Evolutionary conservation across 2,329 filamentous ascomycete species (phyloP), one percentile per base, ranked within the genome.

Genomic region (Fusarium mangiferae): DNA sequence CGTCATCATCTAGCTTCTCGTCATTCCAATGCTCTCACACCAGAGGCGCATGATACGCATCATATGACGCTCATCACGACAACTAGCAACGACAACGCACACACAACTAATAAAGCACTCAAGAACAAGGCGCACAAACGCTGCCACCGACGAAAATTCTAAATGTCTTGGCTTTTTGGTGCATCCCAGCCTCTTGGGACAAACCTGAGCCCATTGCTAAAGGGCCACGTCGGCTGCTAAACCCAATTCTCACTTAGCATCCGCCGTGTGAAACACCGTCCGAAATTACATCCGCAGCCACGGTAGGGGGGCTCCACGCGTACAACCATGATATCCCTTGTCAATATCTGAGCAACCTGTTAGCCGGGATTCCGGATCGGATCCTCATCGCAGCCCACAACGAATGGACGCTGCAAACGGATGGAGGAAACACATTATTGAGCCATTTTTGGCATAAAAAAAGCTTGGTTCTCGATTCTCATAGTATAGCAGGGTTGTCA

Each of bases 281-380:
- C 79, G 80, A 82, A 79, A 82, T 82, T 82, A 76, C 79, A 76
- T 73, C 80, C 78, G 80, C 75, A 70, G 76, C 80, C 77, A 80
- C 74, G 51, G 45, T 20, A 62, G n/a, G 30, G 66, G 66, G 57
- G 39, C 54, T 73, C 72, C 64, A 58, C 69, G 72, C 74, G 74
- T 73, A 73, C 51, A 55, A 41, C 71, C 54, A 63, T 38, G 30
- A 35, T 61, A 26, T 42, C 55, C 66, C 67, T 54, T 60, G 67
- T 66, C 67, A 26, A 66, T 66, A 77, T 69, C 62, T 52, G 63
- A 44, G 30, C 68, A 42, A 56, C 42, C 51, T 69, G 62, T 63
- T 62, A 66, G 46, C 66, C 60, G 36, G 72, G 42, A 67, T 58
- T 51, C 48, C 56, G 62, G 67, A 68, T 74, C 71, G 49, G 71